Conservation (phyloP, 495 filamentous ascomycete genomes). For the Penicillium samsonianum region DNA sequence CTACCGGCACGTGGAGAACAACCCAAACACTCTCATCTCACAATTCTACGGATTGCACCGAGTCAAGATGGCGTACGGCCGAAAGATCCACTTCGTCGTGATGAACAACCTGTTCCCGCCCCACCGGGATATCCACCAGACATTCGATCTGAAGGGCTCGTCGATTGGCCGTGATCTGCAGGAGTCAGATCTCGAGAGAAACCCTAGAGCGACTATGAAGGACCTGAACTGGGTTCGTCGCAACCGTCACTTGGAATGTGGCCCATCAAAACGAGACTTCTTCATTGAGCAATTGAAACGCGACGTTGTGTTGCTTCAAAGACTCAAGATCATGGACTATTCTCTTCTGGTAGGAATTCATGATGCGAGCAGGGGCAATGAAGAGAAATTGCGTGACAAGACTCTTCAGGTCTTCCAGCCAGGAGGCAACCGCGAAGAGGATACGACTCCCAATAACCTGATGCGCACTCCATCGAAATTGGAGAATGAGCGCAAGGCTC, state of each 20-base stretch:
- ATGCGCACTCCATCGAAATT: slow-evolving; percentile 93
- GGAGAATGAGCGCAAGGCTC: slow-evolving; percentile 88
- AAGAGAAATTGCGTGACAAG: slow-evolving; percentile 93
- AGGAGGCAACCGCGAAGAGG: slow-evolving; percentile 66
- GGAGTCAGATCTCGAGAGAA: slow-evolving; percentile 83
- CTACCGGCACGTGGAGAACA: slow-evolving; percentile 86
- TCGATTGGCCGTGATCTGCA: slow-evolving; percentile 88
- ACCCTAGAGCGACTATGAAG: slow-evolving; percentile 92
- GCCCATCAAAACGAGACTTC: slow-evolving; percentile 76
- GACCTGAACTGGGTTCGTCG: slow-evolving; percentile 96
- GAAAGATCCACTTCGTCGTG: slow-evolving; percentile 99
- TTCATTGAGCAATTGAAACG: slow-evolving; percentile 87
- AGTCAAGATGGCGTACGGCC: slow-evolving; percentile 97
- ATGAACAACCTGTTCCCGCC: slow-evolving; percentile 99
- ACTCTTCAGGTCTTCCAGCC: slow-evolving; percentile 95
- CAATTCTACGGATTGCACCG: slow-evolving; percentile 98
- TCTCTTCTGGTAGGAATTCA: slow-evolving; percentile 94
- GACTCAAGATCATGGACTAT: slow-evolving; percentile 97
- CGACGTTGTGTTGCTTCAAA: slow-evolving; percentile 83
- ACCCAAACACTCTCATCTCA: slow-evolving; percentile 94
- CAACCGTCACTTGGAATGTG: slow-evolving; percentile 81
- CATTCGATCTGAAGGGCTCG: slow-evolving; percentile 97
- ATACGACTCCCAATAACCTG: slow-evolving; percentile 60
- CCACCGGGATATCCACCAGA: slow-evolving; percentile 95
- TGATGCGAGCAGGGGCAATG: slow-evolving; percentile 83